A percentile compares a stretch with the other conserved stretches of the same genome.
These are phyloP conservation scores for Chondrus crispus DNA, from an alignment of 23 red algal species.

Conservation along the genomic window DNA sequence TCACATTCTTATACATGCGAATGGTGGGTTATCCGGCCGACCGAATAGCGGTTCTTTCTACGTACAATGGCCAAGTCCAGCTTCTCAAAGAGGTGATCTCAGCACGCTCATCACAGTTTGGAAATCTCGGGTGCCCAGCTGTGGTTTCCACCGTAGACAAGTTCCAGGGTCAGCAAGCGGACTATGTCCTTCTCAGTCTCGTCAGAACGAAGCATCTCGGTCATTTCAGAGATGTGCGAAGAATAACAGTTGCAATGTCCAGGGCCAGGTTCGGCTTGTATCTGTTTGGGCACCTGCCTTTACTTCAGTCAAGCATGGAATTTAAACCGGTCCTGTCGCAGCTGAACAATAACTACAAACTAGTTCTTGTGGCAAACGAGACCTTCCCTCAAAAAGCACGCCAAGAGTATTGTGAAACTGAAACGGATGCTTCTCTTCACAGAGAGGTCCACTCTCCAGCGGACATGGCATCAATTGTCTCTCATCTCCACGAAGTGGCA, in stretches of 20 bases:
- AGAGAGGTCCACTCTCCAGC: neutral
- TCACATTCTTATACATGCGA: neutral
- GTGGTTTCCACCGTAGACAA: neutral
- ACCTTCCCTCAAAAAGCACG: neutral
- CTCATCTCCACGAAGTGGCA: neutral
- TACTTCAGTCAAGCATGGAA: neutral
- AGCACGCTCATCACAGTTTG: neutral
- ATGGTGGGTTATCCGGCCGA: neutral
- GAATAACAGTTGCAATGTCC: neutral
- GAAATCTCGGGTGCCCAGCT: neutral
- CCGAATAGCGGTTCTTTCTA: neutral
- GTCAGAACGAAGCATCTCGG: neutral
- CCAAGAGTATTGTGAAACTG: neutral
- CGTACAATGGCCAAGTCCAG: neutral
- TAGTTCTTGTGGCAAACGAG: neutral
- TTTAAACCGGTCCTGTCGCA: neutral
- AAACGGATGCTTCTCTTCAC: neutral
- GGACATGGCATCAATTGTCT: neutral
- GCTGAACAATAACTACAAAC: neutral
- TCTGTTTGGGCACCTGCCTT: neutral
- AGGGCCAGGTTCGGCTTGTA: neutral
- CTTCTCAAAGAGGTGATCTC: neutral
- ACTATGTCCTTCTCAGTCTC: neutral
- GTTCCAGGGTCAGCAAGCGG: neutral
- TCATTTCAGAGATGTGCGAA: neutral